Conservation (phyloP, 2,329 filamentous ascomycete genomes). For the Dactylellina parvicollis region DNA sequence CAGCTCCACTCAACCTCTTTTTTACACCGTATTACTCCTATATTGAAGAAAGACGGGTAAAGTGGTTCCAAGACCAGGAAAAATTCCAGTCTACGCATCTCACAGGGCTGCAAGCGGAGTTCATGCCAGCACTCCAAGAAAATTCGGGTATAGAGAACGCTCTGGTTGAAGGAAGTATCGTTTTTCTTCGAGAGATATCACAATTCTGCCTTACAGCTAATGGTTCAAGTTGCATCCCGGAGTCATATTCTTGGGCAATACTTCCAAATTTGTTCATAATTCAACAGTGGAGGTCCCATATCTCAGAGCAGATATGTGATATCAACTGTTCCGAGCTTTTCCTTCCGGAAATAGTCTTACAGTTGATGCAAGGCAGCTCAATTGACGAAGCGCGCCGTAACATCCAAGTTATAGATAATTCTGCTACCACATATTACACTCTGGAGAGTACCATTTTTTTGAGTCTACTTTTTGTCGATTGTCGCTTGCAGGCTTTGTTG, state of each 20-base stretch:
- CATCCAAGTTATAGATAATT: not conserved
- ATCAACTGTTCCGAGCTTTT: no score
- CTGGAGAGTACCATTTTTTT: conserved; percentile 7
- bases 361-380: not conserved
- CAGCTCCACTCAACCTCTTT: conserved; percentile 5
- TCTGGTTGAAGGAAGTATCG: no score
- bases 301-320: no score
- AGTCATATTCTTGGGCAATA: no score
- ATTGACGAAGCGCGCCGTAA: not conserved
- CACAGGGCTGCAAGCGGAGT: not conserved
- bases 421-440: not conserved
- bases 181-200: no score
- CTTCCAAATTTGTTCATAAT: no score
- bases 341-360: no score
- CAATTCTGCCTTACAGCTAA: no score
- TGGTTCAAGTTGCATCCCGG: no score
- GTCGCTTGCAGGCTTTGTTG: conserved; percentile 11
- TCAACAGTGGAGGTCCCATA: no score
- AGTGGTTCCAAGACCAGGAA: not conserved
- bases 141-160: no score
- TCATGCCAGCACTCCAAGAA: not conserved
- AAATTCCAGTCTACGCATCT: not conserved
- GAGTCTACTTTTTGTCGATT: conserved; percentile 1
- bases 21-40: not conserved
- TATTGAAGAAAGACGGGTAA: not conserved